Conservation (phyloP, 805 yeast genomes). For the Myxozyma sirexii region DNA sequence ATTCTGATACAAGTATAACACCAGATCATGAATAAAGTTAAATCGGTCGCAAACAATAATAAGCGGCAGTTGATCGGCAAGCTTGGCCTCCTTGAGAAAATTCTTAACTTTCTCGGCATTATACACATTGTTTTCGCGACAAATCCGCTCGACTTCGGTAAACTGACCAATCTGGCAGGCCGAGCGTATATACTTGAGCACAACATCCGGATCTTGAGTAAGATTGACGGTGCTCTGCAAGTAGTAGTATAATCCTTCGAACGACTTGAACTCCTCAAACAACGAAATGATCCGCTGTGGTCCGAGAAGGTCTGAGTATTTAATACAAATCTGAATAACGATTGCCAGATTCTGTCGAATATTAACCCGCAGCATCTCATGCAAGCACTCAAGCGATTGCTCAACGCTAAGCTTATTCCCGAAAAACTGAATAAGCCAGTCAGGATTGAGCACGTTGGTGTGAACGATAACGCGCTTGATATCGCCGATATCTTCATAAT, state of each 20-base stretch:
- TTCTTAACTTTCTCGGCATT: slow-evolving; percentile 97
- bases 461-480: slow-evolving; percentile 93
- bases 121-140: slow-evolving; percentile 89
- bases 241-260: slow-evolving; percentile 93
- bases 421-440: slow-evolving; percentile 90
- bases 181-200: slow-evolving; percentile 91
- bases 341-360: slow-evolving; percentile 87
- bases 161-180: slow-evolving; percentile 88
- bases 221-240: slow-evolving; percentile 90
- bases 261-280: slow-evolving; percentile 90
- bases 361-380: slow-evolving; percentile 79
- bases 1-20: slow-evolving; percentile 90
- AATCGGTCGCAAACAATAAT: slow-evolving; percentile 95
- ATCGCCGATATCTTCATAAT: slow-evolving; percentile 90
- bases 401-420: slow-evolving; percentile 88
- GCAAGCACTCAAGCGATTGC: slow-evolving; percentile 83
- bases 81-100: slow-evolving; percentile 88
- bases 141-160: slow-evolving; percentile 94
- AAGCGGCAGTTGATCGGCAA: slow-evolving; percentile 94
- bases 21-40: slow-evolving; percentile 88
- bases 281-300: slow-evolving; percentile 80
- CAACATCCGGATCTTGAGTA: slow-evolving; percentile 93
- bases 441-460: slow-evolving; percentile 80
- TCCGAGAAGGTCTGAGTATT: slow-evolving; percentile 91
- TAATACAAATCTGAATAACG: slow-evolving; percentile 94